Base-by-base conservation (phyloP, 768 basidiomycete species). In the Podaxis rugospora region DNA sequence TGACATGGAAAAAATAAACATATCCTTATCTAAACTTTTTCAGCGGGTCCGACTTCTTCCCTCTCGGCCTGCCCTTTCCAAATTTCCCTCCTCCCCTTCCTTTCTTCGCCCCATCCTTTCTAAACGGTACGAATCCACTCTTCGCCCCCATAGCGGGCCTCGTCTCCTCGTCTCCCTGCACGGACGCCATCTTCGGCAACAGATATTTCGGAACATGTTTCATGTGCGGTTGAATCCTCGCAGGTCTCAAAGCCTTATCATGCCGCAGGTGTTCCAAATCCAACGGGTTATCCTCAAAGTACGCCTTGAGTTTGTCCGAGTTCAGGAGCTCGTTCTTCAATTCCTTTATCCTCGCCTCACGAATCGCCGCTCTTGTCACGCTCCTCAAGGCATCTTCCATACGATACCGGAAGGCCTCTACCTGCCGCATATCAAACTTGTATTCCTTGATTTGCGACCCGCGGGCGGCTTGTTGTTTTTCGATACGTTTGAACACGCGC, bases 251-350 rank as follows among this genome's bases (percentile, higher is more conserved):
- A 4, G 95, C 91, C 66, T 94, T 93, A 74, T 99, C 97, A 73
- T 98, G 97, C 1, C 93, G 86, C 49, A 98, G 78, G 70, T 87
- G 97, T 58, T 95, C 93, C 10, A 98, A 80, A 69, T 98, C 95
- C 6, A 92, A 79, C 1, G 96, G 96, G 69, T 98, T 95, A 69
- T 98, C 95, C 69, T 98, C 95, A 64, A 99, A 98, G 73, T 98
- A 96, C 5, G 95, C 93, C 85, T 98, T 98, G 51, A 98, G 84
- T 74, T 95, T 98, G 68, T 96, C 94, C 46, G 93, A 95, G 71
- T 97, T 95, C 65, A 99, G 72, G 39, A 98, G 88, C 73, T 99
- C 97, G 32, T 87, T 76, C 73, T 96, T 95, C 66, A 98, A 75
- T 73, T 98, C 96, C 73, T 95, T 96, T 50, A 97, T 80, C 66